A percentile compares a stretch with the other conserved stretches of the same genome.
Evolutionary conservation across 805 yeast species (phyloP).

Genomic region (Candida gorgasii): DNA sequence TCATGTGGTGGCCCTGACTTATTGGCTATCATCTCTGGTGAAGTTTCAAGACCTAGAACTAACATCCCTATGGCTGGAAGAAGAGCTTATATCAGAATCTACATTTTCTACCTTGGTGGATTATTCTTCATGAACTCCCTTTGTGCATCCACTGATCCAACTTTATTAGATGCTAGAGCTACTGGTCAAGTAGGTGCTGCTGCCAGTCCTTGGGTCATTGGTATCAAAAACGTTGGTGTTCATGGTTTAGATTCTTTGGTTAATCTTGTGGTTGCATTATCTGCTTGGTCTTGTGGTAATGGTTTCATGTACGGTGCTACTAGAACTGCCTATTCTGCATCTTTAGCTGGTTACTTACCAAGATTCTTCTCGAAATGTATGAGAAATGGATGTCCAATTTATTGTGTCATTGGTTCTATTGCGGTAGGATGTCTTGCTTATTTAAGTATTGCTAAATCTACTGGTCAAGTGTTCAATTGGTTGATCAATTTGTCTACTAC

Average conservation of each 20-base stretch:
- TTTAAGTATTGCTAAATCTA: slow-evolving; percentile 28
- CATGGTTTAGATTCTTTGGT: slow-evolving; percentile 35
- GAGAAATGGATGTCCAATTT: slow-evolving; percentile 35
- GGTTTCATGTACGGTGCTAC: slow-evolving; percentile 38
- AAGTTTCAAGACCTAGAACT: slow-evolving; percentile 45
- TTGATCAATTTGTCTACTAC: slow-evolving; percentile 38
- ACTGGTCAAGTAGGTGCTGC: slow-evolving; percentile 39
- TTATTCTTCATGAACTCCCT: slow-evolving; percentile 36
- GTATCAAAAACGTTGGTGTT: slow-evolving; percentile 35
- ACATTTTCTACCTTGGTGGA: slow-evolving; percentile 39
- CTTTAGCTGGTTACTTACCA: slow-evolving; percentile 39
- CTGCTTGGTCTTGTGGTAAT: slow-evolving; percentile 41
- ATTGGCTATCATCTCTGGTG: slow-evolving; percentile 36
- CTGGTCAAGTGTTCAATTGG: slow-evolving; percentile 36
- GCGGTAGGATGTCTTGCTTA: slow-evolving; percentile 27
- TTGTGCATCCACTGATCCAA: slow-evolving; percentile 35
- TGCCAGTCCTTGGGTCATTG: slow-evolving; percentile 41
- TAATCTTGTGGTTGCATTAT: slow-evolving; percentile 32
- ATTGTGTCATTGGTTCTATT: slow-evolving; percentile 25
- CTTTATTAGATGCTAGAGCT: slow-evolving; percentile 23
- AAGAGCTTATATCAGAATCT: slow-evolving; percentile 35
- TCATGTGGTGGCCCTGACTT: slow-evolving; percentile 40
- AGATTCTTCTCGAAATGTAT: slow-evolving; percentile 32
- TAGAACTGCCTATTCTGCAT: slow-evolving; percentile 33
- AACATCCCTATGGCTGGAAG: slow-evolving; percentile 34